A percentile compares a stretch with the other conserved stretches of the same genome.
Evolutionary conservation across 441 rosid species (phyloP).

Genomic region (Arabidopsis lyrata): DNA sequence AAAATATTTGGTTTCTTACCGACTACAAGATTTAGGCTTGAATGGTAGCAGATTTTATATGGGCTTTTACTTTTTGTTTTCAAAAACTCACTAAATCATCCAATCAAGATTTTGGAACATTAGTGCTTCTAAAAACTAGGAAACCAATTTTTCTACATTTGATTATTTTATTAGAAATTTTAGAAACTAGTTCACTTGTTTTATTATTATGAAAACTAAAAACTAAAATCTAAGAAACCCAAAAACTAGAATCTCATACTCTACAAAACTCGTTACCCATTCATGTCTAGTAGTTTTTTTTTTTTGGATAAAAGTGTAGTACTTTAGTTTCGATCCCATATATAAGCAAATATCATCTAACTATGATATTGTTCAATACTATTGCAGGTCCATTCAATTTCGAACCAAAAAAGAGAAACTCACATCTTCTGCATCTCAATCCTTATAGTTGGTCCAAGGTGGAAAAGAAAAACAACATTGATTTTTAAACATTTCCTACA

Average conservation of each 20-base stretch:
- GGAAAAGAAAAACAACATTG: constrained; percentile 2
- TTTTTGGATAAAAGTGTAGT: no score
- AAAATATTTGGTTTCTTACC: no score
- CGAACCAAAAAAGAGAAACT: constrained; percentile 49
- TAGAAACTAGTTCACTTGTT: no score
- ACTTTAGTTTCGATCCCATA: not conserved
- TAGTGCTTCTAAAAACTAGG: no score
- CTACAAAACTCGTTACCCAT: not conserved
- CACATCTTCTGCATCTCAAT: constrained; percentile 70
- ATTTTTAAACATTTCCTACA: not conserved
- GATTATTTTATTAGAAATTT: no score
- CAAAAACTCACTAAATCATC: no score
- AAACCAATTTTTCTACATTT: no score
- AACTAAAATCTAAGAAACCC: not conserved
- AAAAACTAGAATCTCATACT: not conserved
- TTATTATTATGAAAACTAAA: not conserved
- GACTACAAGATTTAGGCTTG: no score
- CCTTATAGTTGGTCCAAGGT: constrained; percentile 95
- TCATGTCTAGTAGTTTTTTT: not conserved
- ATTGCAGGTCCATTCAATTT: constrained; percentile 88
- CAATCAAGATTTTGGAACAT: no score
- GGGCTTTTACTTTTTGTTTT: no score
- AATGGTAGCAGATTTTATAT: no score
- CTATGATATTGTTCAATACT: not conserved
- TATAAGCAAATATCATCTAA: not conserved